phyloP scores from a whole-genome alignment of 1,139 yeast species.

The Martiniozyma asiatica region DNA sequence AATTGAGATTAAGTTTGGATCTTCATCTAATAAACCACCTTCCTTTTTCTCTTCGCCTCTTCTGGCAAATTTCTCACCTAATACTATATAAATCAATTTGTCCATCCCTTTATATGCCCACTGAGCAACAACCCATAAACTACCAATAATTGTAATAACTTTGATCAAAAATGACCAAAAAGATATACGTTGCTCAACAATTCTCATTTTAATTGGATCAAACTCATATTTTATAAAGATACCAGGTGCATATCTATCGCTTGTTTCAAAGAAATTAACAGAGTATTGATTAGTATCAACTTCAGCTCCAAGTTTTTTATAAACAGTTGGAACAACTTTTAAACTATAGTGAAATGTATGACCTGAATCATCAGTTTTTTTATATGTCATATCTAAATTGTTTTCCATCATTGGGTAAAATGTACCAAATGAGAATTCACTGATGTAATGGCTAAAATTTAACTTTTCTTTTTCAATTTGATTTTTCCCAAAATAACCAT shows the following conservation, averaged over 20 bases:
- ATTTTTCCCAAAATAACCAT: slow-evolving; percentile 41
- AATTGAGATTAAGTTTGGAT: too few species aligned
- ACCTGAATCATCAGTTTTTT: slow-evolving; percentile 31
- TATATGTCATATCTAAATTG: slow-evolving; percentile 70
- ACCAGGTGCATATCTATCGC: slow-evolving; percentile 48
- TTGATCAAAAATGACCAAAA: slow-evolving; percentile 70
- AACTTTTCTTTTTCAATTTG: slow-evolving; percentile 36
- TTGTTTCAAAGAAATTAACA: slow-evolving; percentile 38
- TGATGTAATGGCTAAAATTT: slow-evolving; percentile 75
- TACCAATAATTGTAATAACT: slow-evolving; percentile 71
- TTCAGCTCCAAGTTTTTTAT: slow-evolving; percentile 55
- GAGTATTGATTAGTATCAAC: slow-evolving; percentile 85
- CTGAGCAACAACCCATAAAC: slow-evolving; percentile 43
- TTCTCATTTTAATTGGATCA: slow-evolving; percentile 67
- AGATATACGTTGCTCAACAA: slow-evolving; percentile 61
- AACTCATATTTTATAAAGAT: slow-evolving; percentile 75
- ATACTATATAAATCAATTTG: slow-evolving; percentile 29
- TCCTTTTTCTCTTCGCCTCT: slow-evolving; percentile 42
- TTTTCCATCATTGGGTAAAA: slow-evolving; percentile 79
- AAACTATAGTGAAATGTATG: slow-evolving; percentile 50
- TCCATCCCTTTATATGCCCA: slow-evolving; percentile 34
- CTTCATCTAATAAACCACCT: slow-evolving; percentile 19
- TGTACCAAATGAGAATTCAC: slow-evolving; percentile 84
- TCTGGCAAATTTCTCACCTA: slow-evolving; percentile 40
- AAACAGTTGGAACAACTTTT: slow-evolving; percentile 76